Base-by-base conservation (phyloP, 331 rosid species). In the Erythrophleum ivorense region DNA sequence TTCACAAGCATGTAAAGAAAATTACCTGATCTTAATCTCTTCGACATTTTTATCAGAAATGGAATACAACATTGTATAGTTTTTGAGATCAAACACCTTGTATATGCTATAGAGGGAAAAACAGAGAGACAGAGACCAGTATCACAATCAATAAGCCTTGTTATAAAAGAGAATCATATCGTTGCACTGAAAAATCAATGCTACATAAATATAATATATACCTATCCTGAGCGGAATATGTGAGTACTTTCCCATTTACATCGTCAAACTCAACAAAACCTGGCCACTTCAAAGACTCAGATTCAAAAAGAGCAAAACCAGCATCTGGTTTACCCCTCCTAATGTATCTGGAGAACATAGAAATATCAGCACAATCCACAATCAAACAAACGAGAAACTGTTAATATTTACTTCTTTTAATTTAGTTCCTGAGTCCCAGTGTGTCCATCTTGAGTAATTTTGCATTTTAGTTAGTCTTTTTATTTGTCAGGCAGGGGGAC, bases 221-320 rank as follows among this genome's bases (percentile, higher is more conserved):
- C 98, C 93, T 93, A 87, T 95, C 99, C 76, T 93, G 98, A 29
- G 99, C 98, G 76, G 97, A 95, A 82, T 91, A 93, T 1, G 98
- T 95, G 75, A 95, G 95, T 66, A 95, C 97, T 82, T 95, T 95
- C 88, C 98, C 98, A 88, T 95, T 95, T 63, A 95, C 98, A 89
- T 95, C 98, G 75, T 95, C 98, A 59, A 95, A 95, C 89, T 95
- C 98, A 29, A 93, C 98, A 90, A 95, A 95, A 69, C 98, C 98
- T 73, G 97, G 98, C 98, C 98, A 95, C 81, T 93, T 95, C 80
- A 95, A 79, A 21, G 98, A 93, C 84, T 95, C 97, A 0, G 97
- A 95, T 83, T 93, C 98, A 80, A 95, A 95, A 87, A 95, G 98
- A 41, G 97, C 93, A 88, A 95, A 95, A 60, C 98, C 99, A 78